Conservation (phyloP, 768 basidiomycete genomes). For the Lentinula edodes region DNA sequence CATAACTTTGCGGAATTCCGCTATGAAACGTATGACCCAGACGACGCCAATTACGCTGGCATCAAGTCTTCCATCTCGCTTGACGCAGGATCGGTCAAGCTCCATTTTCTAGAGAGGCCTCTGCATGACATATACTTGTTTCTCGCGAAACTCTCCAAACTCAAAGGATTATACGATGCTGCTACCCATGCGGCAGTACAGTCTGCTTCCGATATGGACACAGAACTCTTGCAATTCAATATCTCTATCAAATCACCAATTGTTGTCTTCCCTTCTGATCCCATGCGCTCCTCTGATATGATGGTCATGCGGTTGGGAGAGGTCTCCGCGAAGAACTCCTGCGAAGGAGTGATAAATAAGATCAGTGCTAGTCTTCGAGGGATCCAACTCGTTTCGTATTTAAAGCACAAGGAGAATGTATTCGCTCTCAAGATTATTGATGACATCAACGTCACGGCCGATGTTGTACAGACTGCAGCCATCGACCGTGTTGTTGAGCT, state of each 20-base stretch:
- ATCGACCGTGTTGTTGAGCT: conserved; percentile 47
- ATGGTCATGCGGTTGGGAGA: conserved; percentile 85
- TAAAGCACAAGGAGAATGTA: conserved; percentile 41
- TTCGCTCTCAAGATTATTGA: conserved; percentile 83
- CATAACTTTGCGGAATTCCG: conserved; percentile 90
- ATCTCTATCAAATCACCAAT: conserved; percentile 91
- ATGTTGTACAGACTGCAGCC: conserved; percentile 56
- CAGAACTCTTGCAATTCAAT: conserved; percentile 84
- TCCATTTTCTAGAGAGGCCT: conserved; percentile 88
- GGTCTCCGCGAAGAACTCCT: conserved; percentile 76
- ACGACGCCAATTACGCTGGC: conserved; percentile 62
- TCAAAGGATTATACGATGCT: conserved; percentile 93
- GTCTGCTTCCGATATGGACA: conserved; percentile 75
- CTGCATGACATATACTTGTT: conserved; percentile 85
- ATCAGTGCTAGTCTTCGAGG: conserved; percentile 75
- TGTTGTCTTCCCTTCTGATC: conserved; percentile 75
- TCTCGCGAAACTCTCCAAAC: conserved; percentile 75
- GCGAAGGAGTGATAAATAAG: conserved; percentile 49
- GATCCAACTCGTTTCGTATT: conserved; percentile 74
- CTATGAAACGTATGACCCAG: conserved; percentile 86
- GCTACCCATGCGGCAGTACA: conserved; percentile 92
- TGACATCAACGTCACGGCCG: conserved; percentile 72
- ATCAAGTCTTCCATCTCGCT: conserved; percentile 81
- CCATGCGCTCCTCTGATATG: conserved; percentile 54
- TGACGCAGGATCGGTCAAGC: conserved; percentile 82